phyloP scores from a whole-genome alignment of 257 asterid species.

The Oldenlandia corymbosa region DNA sequence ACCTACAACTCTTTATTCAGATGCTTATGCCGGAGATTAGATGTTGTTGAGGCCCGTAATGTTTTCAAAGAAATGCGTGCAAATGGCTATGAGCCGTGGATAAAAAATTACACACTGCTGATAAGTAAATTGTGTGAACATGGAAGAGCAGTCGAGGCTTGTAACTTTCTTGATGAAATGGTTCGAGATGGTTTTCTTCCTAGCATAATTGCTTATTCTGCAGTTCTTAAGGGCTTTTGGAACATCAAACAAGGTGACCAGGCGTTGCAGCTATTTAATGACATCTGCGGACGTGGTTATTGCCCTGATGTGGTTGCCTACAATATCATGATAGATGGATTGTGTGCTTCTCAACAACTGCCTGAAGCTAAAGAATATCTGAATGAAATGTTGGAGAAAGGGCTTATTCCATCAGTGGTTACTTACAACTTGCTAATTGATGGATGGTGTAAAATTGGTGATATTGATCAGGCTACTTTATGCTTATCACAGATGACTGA shows the following conservation, averaged over 20 bases:
- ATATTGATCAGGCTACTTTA: conserved; percentile 43
- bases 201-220: conserved; percentile 69
- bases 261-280: conserved; percentile 59
- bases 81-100: conserved; percentile 82
- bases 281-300: conserved; percentile 55
- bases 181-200: conserved; percentile 64
- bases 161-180: conserved; percentile 57
- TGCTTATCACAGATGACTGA: conserved; percentile 53
- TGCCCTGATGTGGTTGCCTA: conserved; percentile 74
- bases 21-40: conserved; percentile 62
- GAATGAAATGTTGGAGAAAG: conserved; percentile 55
- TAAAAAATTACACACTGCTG: conserved; percentile 68
- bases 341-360: conserved; percentile 50
- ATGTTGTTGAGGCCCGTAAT: conserved; percentile 52
- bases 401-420: conserved; percentile 77
- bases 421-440: conserved; percentile 80
- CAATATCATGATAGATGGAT: conserved; percentile 71
- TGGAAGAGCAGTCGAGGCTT: conserved; percentile 61
- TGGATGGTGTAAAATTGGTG: conserved; percentile 74
- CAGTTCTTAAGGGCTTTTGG: conserved; percentile 61
- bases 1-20: conserved; percentile 79
- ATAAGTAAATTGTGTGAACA: conserved; percentile 52
- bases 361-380: conserved; percentile 55
- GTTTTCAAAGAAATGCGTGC: conserved; percentile 65
- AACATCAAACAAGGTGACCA: conserved; percentile 45